Base-by-base conservation (phyloP, 768 basidiomycete species). In the Termitomyces sp. region DNA sequence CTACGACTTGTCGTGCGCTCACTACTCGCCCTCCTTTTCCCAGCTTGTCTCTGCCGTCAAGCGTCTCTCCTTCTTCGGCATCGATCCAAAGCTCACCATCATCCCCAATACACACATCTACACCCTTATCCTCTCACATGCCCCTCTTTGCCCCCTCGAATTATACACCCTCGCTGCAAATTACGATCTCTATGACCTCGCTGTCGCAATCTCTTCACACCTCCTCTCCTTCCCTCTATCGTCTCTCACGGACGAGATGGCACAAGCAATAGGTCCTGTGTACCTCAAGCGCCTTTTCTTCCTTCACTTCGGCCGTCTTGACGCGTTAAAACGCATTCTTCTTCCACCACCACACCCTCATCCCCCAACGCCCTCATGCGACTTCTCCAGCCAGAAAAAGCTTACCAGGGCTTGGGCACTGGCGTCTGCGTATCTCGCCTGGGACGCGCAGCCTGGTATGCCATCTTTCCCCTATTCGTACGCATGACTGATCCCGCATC, bases 251-350 rank as follows among this genome's bases (percentile, higher is more conserved):
- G 92, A 94, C 66, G 85, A 85, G 46, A 78, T 84, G 70, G 87
- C 83, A 5, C 74, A 78, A 46, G 77, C 75, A 42, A 92, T 93
- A 51, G 90, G 90, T 8, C 80, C 91, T 2, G 71, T 84, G 21
- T 93, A 93, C 65, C 74, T 93, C 60, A 91, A 90, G 64, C 83
- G 87, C 32, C 77, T 93, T 29, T 91, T 93, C 70, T 92, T 90
- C 68, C 74, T 93, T 25, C 92, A 93, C 64, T 86, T 91, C 64
- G 90, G 91, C 10, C 86, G 91, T 29, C 77, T 83, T 3, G 92
- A 93, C 58, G 90, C 90, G 10, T 78, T 93, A 32, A 93, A 92
- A 67, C 83, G 89, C 32, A 81, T 92, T 21, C 75, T 93, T 14
- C 76, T 88, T 5, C 82, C 86, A 3, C 90, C 90, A 0, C 90